Percentiles rank a stretch among this genome's conserved stretches.
Evolutionary conservation across 345 rosid species (phyloP).

Genomic region (Eucalyptus coolabah): DNA sequence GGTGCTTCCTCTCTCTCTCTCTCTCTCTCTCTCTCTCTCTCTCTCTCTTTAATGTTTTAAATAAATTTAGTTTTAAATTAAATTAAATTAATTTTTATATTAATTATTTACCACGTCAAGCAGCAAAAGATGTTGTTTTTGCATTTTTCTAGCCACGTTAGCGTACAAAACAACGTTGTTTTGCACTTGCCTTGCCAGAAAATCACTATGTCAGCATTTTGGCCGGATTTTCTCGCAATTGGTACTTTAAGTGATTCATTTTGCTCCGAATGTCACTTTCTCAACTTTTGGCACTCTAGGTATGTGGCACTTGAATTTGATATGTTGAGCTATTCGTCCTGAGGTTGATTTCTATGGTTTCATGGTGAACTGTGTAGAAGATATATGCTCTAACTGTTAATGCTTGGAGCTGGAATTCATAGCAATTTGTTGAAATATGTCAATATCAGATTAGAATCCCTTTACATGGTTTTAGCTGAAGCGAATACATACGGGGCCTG

Average conservation of each 20-base stretch:
- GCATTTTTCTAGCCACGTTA: accelerated
- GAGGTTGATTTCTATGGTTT: neutral
- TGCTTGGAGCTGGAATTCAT: neutral
- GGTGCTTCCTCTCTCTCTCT: accelerated
- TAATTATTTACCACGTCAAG: accelerated
- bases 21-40: too few species aligned
- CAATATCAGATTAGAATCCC: neutral
- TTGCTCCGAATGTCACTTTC: too few species aligned
- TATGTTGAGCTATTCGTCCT: too few species aligned
- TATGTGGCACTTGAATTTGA: accelerated
- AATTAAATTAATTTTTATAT: too few species aligned
- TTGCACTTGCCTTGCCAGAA: accelerated
- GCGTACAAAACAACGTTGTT: accelerated
- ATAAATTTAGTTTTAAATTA: too few species aligned
- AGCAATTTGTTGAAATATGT: neutral
- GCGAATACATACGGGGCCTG: neutral
- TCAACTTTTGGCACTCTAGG: accelerated
- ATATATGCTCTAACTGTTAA: neutral
- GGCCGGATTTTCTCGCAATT: accelerated
- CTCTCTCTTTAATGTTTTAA: too few species aligned
- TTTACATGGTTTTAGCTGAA: neutral
- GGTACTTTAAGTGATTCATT: accelerated
- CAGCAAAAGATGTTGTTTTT: accelerated
- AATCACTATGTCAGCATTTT: accelerated
- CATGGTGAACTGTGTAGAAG: neutral